Evolutionary conservation across 2,329 filamentous ascomycete species (phyloP), one percentile per base, ranked within the genome.

Genomic region (Gremmenia infestans): DNA sequence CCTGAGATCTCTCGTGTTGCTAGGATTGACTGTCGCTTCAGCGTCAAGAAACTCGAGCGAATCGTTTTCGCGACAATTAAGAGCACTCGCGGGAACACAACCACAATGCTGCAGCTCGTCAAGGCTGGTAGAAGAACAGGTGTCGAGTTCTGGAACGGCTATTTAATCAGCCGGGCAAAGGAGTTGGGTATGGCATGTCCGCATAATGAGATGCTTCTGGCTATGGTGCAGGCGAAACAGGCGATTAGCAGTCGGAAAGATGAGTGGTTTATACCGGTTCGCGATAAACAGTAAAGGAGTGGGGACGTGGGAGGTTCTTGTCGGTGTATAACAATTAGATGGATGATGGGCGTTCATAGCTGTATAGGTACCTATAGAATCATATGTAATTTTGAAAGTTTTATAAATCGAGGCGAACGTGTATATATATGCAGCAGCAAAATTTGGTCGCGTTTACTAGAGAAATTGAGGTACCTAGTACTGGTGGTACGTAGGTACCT

Each of bases 71-170:
- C 74, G 52, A 74, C 88, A 3, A 77, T 81, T 22, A 67, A 74
- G 32, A 76, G 73, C 50, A 85, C 82, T 12, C 75, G 76, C 12
- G 72, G 80, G 54, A 82, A 85, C 51, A 74, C 78, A 5, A 71
- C 72, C 8, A 65, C 71, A 43, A 89, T 96, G 83, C 74, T 89
- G 5, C 78, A 80, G 52, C 83, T 87, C 65, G 75, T 92, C 12
- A 73, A 81, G 11, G 70, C 72, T 1, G 87, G 88, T 1, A 73
- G 74, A 58, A 73, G 77, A 56, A 91, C 89, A 0, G 91, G 96
- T 65, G 81, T 97, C 42, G 83, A 92, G 47, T 96, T 87, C 66
- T 81, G 93, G 63, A 97, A 95, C 69, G 93, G 92, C 0, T 99
- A 93, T 73, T 87, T 99, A 57, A 78, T 95, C 35, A 79, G 76